Base-by-base conservation (phyloP, 176 grass and related monocot species). In the Eremochloa ophiuroides region DNA sequence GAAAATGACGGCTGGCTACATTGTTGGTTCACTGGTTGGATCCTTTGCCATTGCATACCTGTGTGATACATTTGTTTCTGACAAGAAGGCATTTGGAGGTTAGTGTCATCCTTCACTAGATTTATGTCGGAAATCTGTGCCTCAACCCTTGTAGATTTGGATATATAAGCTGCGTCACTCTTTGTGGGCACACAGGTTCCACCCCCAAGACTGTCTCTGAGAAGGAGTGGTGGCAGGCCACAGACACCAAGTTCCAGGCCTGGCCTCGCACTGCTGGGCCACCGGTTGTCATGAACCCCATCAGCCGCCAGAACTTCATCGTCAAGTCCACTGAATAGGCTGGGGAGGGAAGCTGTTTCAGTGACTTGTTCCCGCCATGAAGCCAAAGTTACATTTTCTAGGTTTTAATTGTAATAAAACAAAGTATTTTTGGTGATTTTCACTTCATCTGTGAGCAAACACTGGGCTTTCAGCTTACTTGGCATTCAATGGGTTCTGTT, bases 291-390 rank as follows among this genome's bases (percentile, higher is more conserved):
- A 94, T 97, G 92, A 97, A 97, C 85, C 94, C 94, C 67, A 91
- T 97, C 73, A 94, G 89, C 73, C 92, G 94, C 73, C 94, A 97
- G 75, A 94, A 97, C 68, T 97, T 97, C 80, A 90, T 97, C 3
- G 89, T 97, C 40, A 97, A 94, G 61, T 73, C 78, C 5, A 56
- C 69, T 51, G 59, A 93, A 65, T 80, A 69, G 41, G 39, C 29
- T 35, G 3, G 34, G 37, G 37, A 5, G n/a, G 1, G 46, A 33
- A 78, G 73, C 47, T 60, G 44, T 17, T 73, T 78, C 71, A 1
- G 5, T 3, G 3, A 58, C 55, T 13, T 66, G 16, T 56, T 78
- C 14, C 66, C 20, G 59, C 29, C 79, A 78, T 90, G 82, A 30
- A 86, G 29, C 37, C 0, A 7, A 66, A 86, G 47, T 78, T 78